Evolutionary conservation across 2,329 filamentous ascomycete species (phyloP).

Genomic region (Trichoderma koningii): DNA sequence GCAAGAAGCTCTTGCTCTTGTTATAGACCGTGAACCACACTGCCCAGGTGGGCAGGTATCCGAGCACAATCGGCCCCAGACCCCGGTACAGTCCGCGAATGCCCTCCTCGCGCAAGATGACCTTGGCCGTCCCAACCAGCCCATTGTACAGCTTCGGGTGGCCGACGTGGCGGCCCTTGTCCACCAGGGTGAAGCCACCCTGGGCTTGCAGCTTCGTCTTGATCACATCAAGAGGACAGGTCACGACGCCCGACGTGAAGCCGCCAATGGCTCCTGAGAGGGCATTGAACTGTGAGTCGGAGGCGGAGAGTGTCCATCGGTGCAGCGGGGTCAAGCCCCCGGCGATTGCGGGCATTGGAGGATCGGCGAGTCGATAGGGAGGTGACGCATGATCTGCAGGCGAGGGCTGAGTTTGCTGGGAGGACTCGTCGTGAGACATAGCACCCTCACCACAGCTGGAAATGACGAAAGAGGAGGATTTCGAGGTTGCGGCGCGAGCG

Average conservation of each 20-base stretch:
- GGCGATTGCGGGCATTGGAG: conserved; percentile 38
- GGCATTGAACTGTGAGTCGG: conserved; percentile 72
- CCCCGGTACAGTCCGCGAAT: conserved; percentile 90
- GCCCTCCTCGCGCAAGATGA: conserved; percentile 88
- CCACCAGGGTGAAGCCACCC: conserved; percentile 69
- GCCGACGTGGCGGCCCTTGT: conserved; percentile 51
- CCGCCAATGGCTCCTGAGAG: conserved; percentile 86
- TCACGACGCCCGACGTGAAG: conserved; percentile 90
- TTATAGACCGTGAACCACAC: conserved; percentile 98
- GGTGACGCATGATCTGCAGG: conserved; percentile 43
- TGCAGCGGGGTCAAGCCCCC: conserved; percentile 50
- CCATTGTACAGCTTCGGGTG: conserved; percentile 74
- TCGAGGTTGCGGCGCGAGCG: neutral
- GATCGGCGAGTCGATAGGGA: conserved; percentile 40
- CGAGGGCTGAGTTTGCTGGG: conserved; percentile 39
- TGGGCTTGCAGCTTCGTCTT: conserved; percentile 98
- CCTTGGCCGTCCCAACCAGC: conserved; percentile 78
- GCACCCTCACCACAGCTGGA: conserved; percentile 5
- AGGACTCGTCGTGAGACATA: conserved; percentile 56
- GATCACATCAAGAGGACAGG: conserved; percentile 96
- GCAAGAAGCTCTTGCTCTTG: conserved; percentile 75
- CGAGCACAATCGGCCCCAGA: conserved; percentile 88
- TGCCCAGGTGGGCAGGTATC: conserved; percentile 96
- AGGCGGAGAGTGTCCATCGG: conserved; percentile 58
- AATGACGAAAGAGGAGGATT: neutral